A percentile compares a stretch with the other conserved stretches of the same genome.
phyloP scores from a whole-genome alignment of 2,329 filamentous ascomycete genomes.

The Paramyrothecium roridum region DNA sequence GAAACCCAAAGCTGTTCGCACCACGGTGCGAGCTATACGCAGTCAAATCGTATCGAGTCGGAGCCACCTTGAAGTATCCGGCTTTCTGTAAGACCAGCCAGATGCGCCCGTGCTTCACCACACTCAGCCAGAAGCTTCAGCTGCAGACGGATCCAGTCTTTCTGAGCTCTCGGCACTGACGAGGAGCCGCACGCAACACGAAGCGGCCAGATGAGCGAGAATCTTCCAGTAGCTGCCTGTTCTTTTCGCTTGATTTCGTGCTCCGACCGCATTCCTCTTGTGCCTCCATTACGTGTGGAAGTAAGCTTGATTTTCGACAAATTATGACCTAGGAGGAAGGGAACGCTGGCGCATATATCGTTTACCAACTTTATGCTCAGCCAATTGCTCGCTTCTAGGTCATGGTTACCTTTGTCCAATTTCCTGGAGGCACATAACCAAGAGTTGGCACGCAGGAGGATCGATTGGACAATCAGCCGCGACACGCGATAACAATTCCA shows the following conservation, averaged over 20 bases:
- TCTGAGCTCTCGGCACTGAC: slow-evolving; percentile 3
- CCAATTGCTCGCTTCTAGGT: too few species aligned
- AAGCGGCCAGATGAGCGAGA: slow-evolving; percentile 10
- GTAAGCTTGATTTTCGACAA: slow-evolving; percentile 8
- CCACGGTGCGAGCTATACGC: slow-evolving; percentile 1
- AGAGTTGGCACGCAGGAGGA: slow-evolving; percentile 4
- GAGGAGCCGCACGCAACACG: slow-evolving; percentile 6
- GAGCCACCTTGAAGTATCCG: slow-evolving; percentile 6
- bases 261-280: background rate
- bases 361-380: slow-evolving; percentile 2
- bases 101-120: slow-evolving; percentile 6
- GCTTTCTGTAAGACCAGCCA: slow-evolving; percentile 5
- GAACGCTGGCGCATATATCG: slow-evolving; percentile 9
- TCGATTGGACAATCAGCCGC: slow-evolving; percentile 8
- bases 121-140: slow-evolving; percentile 5
- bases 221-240: slow-evolving; percentile 4
- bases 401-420: background rate
- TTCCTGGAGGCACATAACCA: background rate
- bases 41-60: slow-evolving; percentile 8
- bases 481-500: slow-evolving; percentile 11
- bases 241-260: too few species aligned
- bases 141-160: slow-evolving; percentile 9
- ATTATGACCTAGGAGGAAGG: slow-evolving; percentile 7
- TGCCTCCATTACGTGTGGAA: background rate
- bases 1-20: too few species aligned